Evolutionary conservation across 441 rosid genomes (phyloP).

Genomic region (Bocquillonia castaneifolia): DNA sequence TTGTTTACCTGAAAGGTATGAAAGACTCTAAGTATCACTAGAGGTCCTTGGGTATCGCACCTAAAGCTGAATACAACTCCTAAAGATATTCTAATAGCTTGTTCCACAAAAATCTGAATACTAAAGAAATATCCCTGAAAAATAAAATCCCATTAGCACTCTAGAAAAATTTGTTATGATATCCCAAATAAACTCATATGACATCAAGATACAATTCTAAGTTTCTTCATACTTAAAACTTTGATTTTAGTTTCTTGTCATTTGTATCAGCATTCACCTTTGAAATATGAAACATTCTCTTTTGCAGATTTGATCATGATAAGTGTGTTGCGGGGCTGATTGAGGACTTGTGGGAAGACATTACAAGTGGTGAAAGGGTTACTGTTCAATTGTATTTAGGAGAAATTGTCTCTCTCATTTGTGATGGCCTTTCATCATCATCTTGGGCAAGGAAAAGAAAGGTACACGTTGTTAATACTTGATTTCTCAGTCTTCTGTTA

Average conservation of each 20-base stretch:
- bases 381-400: constrained; percentile 73
- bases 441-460: constrained; percentile 92
- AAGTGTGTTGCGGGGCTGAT: constrained; percentile 69
- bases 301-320: constrained; percentile 92
- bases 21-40: not conserved
- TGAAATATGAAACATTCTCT: constrained; percentile 4
- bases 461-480: constrained; percentile 35
- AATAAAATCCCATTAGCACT: not conserved
- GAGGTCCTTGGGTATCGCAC: not conserved
- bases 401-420: constrained; percentile 76
- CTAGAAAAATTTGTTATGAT: not conserved
- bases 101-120: not conserved
- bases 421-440: constrained; percentile 69
- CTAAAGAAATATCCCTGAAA: not conserved
- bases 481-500: constrained; percentile 13
- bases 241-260: not conserved
- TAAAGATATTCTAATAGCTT: not conserved
- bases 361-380: constrained; percentile 75
- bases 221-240: not conserved
- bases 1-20: not conserved
- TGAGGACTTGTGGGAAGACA: constrained; percentile 99
- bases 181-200: not conserved
- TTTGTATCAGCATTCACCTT: not conserved
- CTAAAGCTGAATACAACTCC: not conserved
- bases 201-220: not conserved